Conservation (phyloP, 225 moss, liverwort and hornwort genomes). For the Polytrichum commune region DNA sequence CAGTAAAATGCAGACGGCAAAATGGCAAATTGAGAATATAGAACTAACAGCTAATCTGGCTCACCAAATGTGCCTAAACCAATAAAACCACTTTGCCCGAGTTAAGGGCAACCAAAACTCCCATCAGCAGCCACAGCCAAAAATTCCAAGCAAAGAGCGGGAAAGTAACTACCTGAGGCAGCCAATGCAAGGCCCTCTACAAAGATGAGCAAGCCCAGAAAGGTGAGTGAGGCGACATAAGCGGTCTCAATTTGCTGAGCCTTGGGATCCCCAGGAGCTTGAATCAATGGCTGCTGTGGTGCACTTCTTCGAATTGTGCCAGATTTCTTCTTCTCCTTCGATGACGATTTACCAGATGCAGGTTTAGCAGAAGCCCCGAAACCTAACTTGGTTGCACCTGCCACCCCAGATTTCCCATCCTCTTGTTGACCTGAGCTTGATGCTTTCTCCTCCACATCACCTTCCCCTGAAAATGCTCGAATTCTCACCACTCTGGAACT, state of each 20-base stretch:
- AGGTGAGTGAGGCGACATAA: constrained; percentile 30
- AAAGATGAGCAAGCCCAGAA: constrained; percentile 47
- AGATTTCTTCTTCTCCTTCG: constrained; percentile 45
- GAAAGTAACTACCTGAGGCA: constrained; percentile 45
- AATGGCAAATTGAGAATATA: too few relatives aligned
- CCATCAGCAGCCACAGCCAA: neutral
- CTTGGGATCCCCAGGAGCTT: constrained; percentile 38
- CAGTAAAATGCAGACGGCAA: too few relatives aligned
- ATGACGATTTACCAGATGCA: constrained; percentile 17
- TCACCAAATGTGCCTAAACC: too few relatives aligned
- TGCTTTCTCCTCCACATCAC: constrained; percentile 18
- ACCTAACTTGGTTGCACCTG: constrained; percentile 33
- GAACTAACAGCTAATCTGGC: too few relatives aligned
- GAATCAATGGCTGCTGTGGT: constrained; percentile 45
- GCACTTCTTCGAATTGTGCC: constrained; percentile 45
- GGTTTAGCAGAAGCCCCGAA: constrained; percentile 34
- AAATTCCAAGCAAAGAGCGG: too few relatives aligned
- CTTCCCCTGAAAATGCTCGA: constrained; percentile 29
- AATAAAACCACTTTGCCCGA: too few relatives aligned
- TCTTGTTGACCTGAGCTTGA: constrained; percentile 20
- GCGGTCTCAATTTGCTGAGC: constrained; percentile 61
- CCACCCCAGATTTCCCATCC: constrained; percentile 23
- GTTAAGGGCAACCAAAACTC: neutral
- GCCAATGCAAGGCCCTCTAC: constrained; percentile 50
- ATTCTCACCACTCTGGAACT: constrained; percentile 11